Base-by-base conservation (phyloP, 345 rosid species). In the Isatis tinctoria region DNA sequence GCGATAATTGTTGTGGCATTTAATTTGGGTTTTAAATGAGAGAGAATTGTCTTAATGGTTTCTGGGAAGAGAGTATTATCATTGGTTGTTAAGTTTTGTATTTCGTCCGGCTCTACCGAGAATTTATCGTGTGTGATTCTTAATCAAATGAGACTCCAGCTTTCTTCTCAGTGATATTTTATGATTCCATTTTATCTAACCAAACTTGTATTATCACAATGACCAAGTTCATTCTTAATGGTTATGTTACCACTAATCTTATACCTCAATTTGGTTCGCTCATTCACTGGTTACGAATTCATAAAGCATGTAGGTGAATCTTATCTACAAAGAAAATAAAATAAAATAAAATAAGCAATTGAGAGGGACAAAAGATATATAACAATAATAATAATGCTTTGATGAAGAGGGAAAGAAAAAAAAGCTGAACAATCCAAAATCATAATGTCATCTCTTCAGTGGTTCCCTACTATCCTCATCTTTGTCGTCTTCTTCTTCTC, bases 1-100 rank as follows among this genome's bases (percentile, higher is more conserved):
- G 74, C 32, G 69, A 67, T 67, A 49, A 69, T 75, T 60, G 62
- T 60, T 51, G 69, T 60, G 74, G 68, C 68, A 20, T 60, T 60
- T 60, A 67, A 47, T 68, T 75, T 52, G 62, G 33, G 60, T 59
- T 75, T 45, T 35, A 62, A 75, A 62, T 27, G 60, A 51, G 74
- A 60, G 69, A 69, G 22, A 24, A 16, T 40, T 59, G 47, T 30
- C 22, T 39, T 70, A 32, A 66, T 66, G 14, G 37, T 45, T 24
- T 65, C 30, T 20, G 20, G 22, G 27, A 62, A 69, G 70, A 49
- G 74, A 69, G 59, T 60, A 59, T 41, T 53, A 67, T 43, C 4
- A 47, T 44, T 49, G 60, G 17, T 51, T 59, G 72, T 67, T 59
- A 67, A 49, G 44, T 60, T 30, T 67, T 75, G 74, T 52, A 49